A percentile compares a stretch with the other conserved stretches of the same genome.
These are phyloP conservation scores for Corymbia maculata DNA, from an alignment of 345 rosid genomes.

Conservation along the genomic window DNA sequence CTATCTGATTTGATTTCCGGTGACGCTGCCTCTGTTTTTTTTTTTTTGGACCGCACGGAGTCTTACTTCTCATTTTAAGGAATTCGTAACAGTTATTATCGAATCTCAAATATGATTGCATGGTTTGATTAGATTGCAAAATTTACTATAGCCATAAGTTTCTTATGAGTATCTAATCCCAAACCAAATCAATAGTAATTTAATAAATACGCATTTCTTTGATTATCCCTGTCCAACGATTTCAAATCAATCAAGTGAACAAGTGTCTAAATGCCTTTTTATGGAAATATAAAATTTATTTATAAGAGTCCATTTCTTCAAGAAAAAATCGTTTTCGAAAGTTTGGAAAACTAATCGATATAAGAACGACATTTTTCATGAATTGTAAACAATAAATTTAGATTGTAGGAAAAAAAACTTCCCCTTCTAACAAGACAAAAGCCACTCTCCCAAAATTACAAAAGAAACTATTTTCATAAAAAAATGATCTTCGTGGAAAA, in stretches of 20 bases:
- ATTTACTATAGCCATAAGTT: neutral
- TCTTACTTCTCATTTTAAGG: neutral
- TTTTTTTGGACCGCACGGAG: neutral
- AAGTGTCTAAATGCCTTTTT: neutral
- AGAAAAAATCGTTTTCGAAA: neutral
- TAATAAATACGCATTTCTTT: neutral
- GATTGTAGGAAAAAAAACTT: neutral
- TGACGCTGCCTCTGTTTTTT: neutral
- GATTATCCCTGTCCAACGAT: no score
- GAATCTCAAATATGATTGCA: neutral
- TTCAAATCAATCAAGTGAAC: neutral
- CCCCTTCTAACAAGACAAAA: neutral
- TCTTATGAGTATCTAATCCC: neutral
- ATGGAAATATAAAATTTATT: neutral
- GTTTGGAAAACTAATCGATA: neutral
- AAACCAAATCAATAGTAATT: neutral
- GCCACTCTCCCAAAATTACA: neutral
- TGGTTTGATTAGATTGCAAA: neutral
- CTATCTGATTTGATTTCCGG: neutral
- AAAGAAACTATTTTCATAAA: neutral
- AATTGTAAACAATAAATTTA: neutral
- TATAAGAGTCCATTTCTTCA: neutral
- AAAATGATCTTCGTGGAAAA: neutral
- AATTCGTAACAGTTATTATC: neutral
- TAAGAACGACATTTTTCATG: neutral